phyloP scores from a whole-genome alignment of 495 filamentous ascomycete genomes.

The Penicillium nucicola region DNA sequence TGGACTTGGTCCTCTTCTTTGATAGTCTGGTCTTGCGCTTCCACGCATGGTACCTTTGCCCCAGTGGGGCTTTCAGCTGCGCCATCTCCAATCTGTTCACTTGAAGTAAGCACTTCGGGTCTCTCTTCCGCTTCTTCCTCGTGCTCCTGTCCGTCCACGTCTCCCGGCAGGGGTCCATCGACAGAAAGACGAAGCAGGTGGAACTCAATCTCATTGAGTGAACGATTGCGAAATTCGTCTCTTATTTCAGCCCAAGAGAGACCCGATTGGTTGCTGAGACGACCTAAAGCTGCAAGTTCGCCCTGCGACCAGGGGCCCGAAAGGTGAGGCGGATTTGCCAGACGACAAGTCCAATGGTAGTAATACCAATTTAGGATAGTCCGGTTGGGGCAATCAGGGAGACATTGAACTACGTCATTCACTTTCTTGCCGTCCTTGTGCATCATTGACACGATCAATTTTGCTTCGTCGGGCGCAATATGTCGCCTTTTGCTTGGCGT shows the following conservation, averaged over 20 bases:
- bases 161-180: neutral
- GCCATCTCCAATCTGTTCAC: too few relatives aligned
- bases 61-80: too few relatives aligned
- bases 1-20: too few relatives aligned
- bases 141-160: too few relatives aligned
- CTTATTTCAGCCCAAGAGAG: slow-evolving; percentile 35
- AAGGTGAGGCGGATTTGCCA: slow-evolving; percentile 27
- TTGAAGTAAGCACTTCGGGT: too few relatives aligned
- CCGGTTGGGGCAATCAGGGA: slow-evolving; percentile 25
- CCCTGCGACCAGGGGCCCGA: slow-evolving; percentile 32
- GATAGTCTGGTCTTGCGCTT: too few relatives aligned
- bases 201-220: slow-evolving; percentile 35
- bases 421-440: slow-evolving; percentile 25
- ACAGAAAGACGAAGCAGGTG: slow-evolving; percentile 39
- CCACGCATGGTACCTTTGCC: too few relatives aligned
- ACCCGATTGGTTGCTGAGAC: slow-evolving; percentile 24
- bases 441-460: slow-evolving; percentile 31
- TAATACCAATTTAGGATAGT: slow-evolving; percentile 27
- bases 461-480: slow-evolving; percentile 35
- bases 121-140: neutral
- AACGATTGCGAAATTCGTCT: slow-evolving; percentile 26
- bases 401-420: slow-evolving; percentile 27
- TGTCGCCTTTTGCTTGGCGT: slow-evolving; percentile 12
- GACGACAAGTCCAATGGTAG: slow-evolving; percentile 33
- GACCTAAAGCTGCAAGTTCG: slow-evolving; percentile 28